phyloP scores from a whole-genome alignment of 352 stramenopile genomes.

The Pythium myriotylum region DNA sequence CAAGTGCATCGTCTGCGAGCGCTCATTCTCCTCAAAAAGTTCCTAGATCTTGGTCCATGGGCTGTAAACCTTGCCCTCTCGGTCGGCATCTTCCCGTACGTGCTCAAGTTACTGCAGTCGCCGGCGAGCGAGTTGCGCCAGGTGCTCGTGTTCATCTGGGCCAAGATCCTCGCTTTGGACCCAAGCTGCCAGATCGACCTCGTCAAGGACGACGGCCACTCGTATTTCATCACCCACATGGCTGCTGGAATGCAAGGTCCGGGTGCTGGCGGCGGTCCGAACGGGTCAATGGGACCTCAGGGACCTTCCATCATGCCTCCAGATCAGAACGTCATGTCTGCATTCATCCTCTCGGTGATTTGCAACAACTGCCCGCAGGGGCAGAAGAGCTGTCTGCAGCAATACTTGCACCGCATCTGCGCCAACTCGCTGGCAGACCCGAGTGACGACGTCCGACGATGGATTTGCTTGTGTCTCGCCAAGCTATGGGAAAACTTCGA shows the following conservation, averaged over 20 bases:
- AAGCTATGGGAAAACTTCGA: constrained; percentile 95
- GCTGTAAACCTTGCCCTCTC: constrained; percentile 91
- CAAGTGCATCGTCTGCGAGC: constrained; percentile 97
- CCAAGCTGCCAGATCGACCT: constrained; percentile 95
- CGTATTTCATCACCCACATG: constrained; percentile 96
- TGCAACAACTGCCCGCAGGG: constrained; percentile 92
- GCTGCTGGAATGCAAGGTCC: constrained; percentile 60
- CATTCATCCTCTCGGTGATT: constrained; percentile 96
- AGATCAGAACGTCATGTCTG: constrained; percentile 94
- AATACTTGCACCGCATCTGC: constrained; percentile 85
- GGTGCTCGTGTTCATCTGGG: constrained; percentile 93
- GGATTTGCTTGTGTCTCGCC: constrained; percentile 92
- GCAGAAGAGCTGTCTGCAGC: constrained; percentile 93
- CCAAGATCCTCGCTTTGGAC: constrained; percentile 96
- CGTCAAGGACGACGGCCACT: constrained; percentile 95
- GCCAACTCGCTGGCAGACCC: constrained; percentile 62
- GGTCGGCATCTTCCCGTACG: constrained; percentile 98
- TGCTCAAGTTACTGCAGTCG: constrained; percentile 97
- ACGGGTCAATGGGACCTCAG: constrained; percentile 1
- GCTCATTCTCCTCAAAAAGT: constrained; percentile 94
- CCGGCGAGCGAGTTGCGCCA: constrained; percentile 95
- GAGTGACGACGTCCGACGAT: constrained; percentile 77
- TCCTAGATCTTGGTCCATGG: constrained; percentile 95
- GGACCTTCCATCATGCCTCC: constrained; percentile 51
- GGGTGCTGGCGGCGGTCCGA: not conserved